Base-by-base conservation (phyloP, 2,329 filamentous ascomycete genomes). In the Thermoascus crustaceus region DNA sequence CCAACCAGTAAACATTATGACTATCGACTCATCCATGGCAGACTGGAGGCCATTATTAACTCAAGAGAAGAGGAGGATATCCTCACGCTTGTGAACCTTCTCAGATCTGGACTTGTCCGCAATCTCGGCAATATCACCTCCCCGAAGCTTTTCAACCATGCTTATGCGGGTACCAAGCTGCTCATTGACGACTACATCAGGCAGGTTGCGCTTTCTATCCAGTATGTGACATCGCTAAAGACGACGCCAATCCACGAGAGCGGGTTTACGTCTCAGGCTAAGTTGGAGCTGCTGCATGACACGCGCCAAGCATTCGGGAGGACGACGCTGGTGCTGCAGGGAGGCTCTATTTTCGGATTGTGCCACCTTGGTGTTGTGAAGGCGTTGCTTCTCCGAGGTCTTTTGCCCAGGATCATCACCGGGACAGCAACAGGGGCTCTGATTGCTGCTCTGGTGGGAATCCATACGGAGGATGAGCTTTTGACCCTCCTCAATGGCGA, bases 311-410 rank as follows among this genome's bases (percentile, higher is more conserved):
- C 86, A 0, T 93, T 94, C 61, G 89, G 88, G 7, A 73, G 87
- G 45, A 91, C 81, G 37, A 87, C 84, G 1, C 70, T 95, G 16
- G 82, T 95, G 4, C 63, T 95, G 1, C 87, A 95, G 57, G 88
- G 88, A 31, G 88, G 89, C 9, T 84, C 86, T 26, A 89, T 94
- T 39, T 94, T 95, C 51, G 88, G 88, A 2, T 65, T 94, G 7
- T 94, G 85, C 50, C 89, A 95, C 59, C 60, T 95, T 4, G 88
- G 88, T 5, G 86, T 95, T 4, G 84, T 94, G 24, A 94, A 89
- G 55, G 87, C 87, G 2, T 66, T 95, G 25, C 85, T 88, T 60
- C 64, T 87, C 22, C 76, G 83, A 18, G 85, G 85, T 0, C 64
- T 95, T 10, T 68, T 95, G 30, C 89, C 91, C 3, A 76, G 86